Evolutionary conservation across 805 yeast genomes (phyloP).

Genomic region (Blastobotrys mokoenaii): DNA sequence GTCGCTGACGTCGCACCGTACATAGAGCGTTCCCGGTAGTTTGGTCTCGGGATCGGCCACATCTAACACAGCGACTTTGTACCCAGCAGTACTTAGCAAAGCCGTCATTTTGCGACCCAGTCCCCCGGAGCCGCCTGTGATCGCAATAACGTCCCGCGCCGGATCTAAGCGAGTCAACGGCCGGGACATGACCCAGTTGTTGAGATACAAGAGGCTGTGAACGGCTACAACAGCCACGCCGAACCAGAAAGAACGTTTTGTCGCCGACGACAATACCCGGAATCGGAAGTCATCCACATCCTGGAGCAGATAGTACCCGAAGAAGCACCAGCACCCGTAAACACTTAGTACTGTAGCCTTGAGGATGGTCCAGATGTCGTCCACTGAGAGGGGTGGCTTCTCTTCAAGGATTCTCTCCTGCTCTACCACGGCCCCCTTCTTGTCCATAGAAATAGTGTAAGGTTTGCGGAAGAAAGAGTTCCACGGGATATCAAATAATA

Average conservation of each 20-base stretch:
- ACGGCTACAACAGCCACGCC: conserved; percentile 8
- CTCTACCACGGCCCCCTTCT: too few relatives aligned
- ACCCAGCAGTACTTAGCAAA: conserved; percentile 37
- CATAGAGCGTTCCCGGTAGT: conserved; percentile 41
- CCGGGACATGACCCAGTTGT: conserved; percentile 8
- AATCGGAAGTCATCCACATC: neutral
- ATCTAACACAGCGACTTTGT: conserved; percentile 61
- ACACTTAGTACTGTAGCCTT: neutral
- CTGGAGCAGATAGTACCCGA: conserved; percentile 1
- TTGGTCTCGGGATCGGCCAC: conserved; percentile 34
- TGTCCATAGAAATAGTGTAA: too few relatives aligned
- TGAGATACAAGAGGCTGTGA: conserved; percentile 1
- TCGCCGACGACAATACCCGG: neutral
- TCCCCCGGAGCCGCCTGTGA: conserved; percentile 84
- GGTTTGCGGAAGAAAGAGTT: too few relatives aligned
- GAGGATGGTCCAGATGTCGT: conserved; percentile 1
- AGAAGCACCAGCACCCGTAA: conserved; percentile 3
- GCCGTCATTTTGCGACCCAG: conserved; percentile 59
- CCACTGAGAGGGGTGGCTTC: neutral
- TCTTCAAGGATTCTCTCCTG: too few relatives aligned
- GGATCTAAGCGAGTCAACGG: conserved; percentile 2
- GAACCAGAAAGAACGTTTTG: neutral
- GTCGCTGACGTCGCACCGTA: conserved; percentile 62
- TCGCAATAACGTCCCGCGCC: conserved; percentile 47
- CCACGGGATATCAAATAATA: too few relatives aligned